Evolutionary conservation across 2,329 filamentous ascomycete species (phyloP).

Genomic region (Fusarium sp.): DNA sequence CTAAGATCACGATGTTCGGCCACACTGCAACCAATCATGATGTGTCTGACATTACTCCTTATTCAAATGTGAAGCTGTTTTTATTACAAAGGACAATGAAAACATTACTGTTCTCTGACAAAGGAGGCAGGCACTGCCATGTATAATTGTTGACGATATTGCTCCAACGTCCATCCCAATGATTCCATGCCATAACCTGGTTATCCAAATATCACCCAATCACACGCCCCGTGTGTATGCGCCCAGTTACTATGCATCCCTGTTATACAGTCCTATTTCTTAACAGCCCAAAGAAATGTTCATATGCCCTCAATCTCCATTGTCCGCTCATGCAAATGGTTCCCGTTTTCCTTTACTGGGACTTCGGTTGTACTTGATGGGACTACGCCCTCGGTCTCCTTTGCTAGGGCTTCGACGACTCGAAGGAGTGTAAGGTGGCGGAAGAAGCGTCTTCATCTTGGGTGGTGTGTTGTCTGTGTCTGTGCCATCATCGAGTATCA

Average conservation of each 20-base stretch:
- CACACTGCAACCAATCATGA: neutral
- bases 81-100: neutral
- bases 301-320: neutral
- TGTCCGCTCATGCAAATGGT: slow-evolving; percentile 16
- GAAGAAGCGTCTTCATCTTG: slow-evolving; percentile 57
- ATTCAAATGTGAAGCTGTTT: neutral
- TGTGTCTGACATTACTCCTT: too few relatives aligned
- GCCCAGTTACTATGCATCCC: slow-evolving; percentile 32
- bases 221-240: slow-evolving; percentile 24
- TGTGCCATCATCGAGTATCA: slow-evolving; percentile 60
- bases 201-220: slow-evolving; percentile 34
- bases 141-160: slow-evolving; percentile 29
- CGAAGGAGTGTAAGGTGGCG: slow-evolving; percentile 62
- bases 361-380: slow-evolving; percentile 59
- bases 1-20: neutral
- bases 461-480: slow-evolving; percentile 67
- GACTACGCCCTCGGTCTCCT: slow-evolving; percentile 63
- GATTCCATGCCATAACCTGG: slow-evolving; percentile 25
- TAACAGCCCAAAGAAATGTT: slow-evolving; percentile 23
- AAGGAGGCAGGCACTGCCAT: slow-evolving; percentile 15
- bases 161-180: slow-evolving; percentile 14
- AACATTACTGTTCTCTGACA: neutral
- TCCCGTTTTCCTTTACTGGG: slow-evolving; percentile 53
- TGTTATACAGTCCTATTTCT: slow-evolving; percentile 43
- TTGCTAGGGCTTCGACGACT: slow-evolving; percentile 64